phyloP scores from a whole-genome alignment of 441 rosid species.

The Gossypium davidsonii region DNA sequence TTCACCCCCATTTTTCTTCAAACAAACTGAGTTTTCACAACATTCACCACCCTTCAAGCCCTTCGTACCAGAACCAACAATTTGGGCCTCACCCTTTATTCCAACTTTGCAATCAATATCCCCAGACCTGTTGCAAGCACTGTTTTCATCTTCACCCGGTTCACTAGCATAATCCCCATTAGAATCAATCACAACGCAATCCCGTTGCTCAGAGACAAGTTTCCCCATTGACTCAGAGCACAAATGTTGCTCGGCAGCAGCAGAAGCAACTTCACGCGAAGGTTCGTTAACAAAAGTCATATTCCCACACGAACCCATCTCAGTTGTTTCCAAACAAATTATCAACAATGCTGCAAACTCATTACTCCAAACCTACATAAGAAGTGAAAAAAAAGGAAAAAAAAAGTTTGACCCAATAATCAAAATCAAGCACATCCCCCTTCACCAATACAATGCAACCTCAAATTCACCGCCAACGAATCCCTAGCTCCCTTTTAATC shows the following conservation, averaged over 20 bases:
- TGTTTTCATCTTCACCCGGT: slow-evolving; percentile 20
- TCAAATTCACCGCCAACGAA: slow-evolving; percentile 25
- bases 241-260: slow-evolving; percentile 19
- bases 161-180: slow-evolving; percentile 24
- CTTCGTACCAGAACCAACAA: slow-evolving; percentile 13
- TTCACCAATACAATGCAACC: slow-evolving; percentile 28
- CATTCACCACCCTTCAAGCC: slow-evolving; percentile 11
- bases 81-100: neutral
- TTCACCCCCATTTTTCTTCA: neutral
- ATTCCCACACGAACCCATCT: slow-evolving; percentile 35
- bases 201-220: slow-evolving; percentile 20
- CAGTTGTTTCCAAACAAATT: slow-evolving; percentile 12
- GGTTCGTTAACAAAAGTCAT: slow-evolving; percentile 20
- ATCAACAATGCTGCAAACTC: slow-evolving; percentile 19
- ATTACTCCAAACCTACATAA: slow-evolving; percentile 13
- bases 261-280: slow-evolving; percentile 18
- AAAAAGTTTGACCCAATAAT: neutral
- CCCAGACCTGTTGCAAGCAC: slow-evolving; percentile 17
- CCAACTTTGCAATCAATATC: neutral
- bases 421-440: slow-evolving; percentile 20
- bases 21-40: neutral
- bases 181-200: slow-evolving; percentile 20
- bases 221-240: slow-evolving; percentile 19
- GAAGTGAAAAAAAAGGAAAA: neutral
- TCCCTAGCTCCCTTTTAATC: slow-evolving; percentile 18